These are phyloP conservation scores for Apophysomyces trapeziformis DNA, from an alignment of 371 early-diverging fungal species.

Conservation along the genomic window DNA sequence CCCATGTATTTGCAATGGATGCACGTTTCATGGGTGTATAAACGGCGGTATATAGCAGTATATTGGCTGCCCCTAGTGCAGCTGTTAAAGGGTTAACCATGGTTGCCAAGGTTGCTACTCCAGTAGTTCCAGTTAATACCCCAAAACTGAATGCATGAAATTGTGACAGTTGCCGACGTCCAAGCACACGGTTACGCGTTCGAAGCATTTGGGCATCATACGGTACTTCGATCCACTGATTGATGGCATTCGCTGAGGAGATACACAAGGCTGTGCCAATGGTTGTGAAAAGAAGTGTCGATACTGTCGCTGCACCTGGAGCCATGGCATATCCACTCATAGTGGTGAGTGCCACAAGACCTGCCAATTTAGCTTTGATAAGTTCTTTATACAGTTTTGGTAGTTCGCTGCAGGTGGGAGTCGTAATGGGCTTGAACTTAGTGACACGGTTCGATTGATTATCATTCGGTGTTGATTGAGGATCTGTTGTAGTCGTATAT, in stretches of 20 bases:
- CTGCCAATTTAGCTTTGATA: conserved; percentile 84
- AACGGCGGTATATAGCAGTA: conserved; percentile 84
- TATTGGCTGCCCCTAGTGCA: conserved; percentile 81
- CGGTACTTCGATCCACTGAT: conserved; percentile 95
- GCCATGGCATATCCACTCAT: conserved; percentile 96
- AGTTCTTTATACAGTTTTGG: conserved; percentile 64
- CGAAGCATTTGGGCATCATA: conserved; percentile 98
- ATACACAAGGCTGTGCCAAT: conserved; percentile 91
- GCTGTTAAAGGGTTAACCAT: conserved; percentile 90
- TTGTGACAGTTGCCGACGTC: conserved; percentile 80
- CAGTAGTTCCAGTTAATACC: conserved; percentile 70
- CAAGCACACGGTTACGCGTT: conserved; percentile 88
- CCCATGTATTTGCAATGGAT: conserved; percentile 96
- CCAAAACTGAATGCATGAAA: conserved; percentile 89
- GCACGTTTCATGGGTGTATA: conserved; percentile 96
- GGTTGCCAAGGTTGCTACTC: conserved; percentile 66
- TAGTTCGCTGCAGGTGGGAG: conserved; percentile 43
- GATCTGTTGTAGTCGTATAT: not conserved
- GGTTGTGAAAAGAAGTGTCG: conserved; percentile 81
- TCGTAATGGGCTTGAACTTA: conserved; percentile 46
- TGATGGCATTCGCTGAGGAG: conserved; percentile 92
- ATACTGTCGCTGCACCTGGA: conserved; percentile 74
- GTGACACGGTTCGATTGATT: conserved; percentile 24
- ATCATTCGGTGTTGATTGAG: not conserved
- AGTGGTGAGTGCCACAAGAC: conserved; percentile 90